phyloP scores from a whole-genome alignment of 768 basidiomycete genomes.

The Kwoniella dendrophila region DNA sequence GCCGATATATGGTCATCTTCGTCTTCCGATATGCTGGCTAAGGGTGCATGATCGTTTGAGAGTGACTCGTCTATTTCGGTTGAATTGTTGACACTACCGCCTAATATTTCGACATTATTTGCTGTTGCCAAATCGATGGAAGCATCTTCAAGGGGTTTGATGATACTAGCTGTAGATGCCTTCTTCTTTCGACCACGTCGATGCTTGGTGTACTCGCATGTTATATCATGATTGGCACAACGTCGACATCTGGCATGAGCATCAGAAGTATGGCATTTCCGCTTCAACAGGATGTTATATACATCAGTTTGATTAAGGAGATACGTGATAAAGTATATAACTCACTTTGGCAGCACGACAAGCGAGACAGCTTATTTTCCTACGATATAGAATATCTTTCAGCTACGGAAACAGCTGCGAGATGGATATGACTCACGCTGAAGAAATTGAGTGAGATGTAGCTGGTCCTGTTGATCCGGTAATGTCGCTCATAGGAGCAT shows the following conservation, averaged over 20 bases:
- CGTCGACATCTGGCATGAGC: slow-evolving; percentile 2
- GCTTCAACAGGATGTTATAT: slow-evolving; percentile 2
- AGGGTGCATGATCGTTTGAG: neutral
- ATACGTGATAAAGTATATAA: neutral
- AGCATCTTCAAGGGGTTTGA: neutral
- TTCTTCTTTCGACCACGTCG: slow-evolving; percentile 18
- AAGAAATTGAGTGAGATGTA: neutral
- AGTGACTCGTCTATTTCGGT: neutral
- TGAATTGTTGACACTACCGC: neutral
- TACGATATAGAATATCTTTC: neutral
- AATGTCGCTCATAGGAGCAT: neutral
- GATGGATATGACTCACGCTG: slow-evolving; percentile 5
- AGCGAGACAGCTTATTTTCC: slow-evolving; percentile 19
- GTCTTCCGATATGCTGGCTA: neutral
- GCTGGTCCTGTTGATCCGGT: neutral
- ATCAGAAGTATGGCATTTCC: slow-evolving; percentile 16
- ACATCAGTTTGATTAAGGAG: neutral
- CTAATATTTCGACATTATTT: neutral
- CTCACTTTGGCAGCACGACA: slow-evolving; percentile 23
- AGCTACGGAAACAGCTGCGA: slow-evolving; percentile 5
- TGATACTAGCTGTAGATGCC: neutral
- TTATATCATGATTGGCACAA: slow-evolving; percentile 8
- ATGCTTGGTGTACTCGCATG: slow-evolving; percentile 19
- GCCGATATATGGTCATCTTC: neutral
- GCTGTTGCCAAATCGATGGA: neutral